Evolutionary conservation across 106 monocot genomes (phyloP).

Genomic region (Acanthochlamys bracteata): DNA sequence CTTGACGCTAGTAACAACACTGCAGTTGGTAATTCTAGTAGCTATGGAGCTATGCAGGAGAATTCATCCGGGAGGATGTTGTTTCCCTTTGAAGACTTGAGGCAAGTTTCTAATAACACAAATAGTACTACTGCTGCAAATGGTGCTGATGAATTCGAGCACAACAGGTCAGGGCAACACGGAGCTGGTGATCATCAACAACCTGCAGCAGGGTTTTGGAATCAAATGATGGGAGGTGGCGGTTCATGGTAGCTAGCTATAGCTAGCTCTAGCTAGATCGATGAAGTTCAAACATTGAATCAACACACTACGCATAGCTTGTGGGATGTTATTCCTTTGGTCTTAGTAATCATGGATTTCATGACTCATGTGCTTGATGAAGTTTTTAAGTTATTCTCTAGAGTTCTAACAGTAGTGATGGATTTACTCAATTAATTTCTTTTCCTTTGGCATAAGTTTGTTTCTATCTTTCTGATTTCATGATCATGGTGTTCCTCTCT

Average conservation of each 20-base stretch:
- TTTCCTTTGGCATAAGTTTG: background rate
- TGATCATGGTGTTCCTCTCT: conserved; percentile 3
- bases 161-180: conserved; percentile 14
- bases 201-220: conserved; percentile 37
- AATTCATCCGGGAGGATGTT: conserved; percentile 29
- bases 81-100: conserved; percentile 54
- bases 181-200: conserved; percentile 22
- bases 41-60: conserved; percentile 15
- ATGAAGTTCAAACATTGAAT: background rate
- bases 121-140: background rate
- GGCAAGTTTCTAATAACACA: conserved; percentile 11
- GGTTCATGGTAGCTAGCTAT: conserved; percentile 13
- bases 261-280: background rate
- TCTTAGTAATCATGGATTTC: conserved; percentile 4
- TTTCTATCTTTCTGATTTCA: background rate
- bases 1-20: conserved; percentile 16
- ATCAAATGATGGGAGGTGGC: conserved; percentile 45
- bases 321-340: background rate
- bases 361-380: background rate
- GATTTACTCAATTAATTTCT: background rate
- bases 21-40: conserved; percentile 1
- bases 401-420: conserved; percentile 1
- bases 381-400: conserved; percentile 10
- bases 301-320: background rate
- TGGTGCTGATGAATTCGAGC: conserved; percentile 18